phyloP scores from a whole-genome alignment of 2,329 filamentous ascomycete species.

The Laburnicola sp. region DNA sequence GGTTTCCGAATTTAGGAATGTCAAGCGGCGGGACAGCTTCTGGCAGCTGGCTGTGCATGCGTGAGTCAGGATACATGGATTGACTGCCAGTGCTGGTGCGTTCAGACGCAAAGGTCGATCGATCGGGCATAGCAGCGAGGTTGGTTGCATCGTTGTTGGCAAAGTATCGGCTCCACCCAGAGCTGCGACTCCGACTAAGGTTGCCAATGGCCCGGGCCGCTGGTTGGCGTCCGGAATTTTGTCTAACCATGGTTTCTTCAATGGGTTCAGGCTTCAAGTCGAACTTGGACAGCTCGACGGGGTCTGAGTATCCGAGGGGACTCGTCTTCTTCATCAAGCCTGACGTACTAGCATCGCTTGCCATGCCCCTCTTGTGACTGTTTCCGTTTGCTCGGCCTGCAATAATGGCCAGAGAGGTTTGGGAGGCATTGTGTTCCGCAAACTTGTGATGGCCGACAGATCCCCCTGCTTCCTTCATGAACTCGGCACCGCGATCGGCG shows the following conservation, averaged over 20 bases:
- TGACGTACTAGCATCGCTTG: constrained; percentile 63
- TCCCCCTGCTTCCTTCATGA: constrained; percentile 56
- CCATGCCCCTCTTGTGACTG: constrained; percentile 54
- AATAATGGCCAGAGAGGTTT: constrained; percentile 53
- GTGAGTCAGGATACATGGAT: constrained; percentile 56
- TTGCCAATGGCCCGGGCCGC: constrained; percentile 17
- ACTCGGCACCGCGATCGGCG: constrained; percentile 55
- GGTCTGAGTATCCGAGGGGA: constrained; percentile 45
- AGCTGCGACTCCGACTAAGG: constrained; percentile 54
- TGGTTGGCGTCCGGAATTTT: constrained; percentile 38
- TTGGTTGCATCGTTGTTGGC: constrained; percentile 67
- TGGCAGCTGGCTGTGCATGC: constrained; percentile 65
- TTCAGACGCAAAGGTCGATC: constrained; percentile 45
- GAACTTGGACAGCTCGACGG: constrained; percentile 52
- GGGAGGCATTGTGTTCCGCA: constrained; percentile 40
- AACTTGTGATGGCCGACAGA: constrained; percentile 40
- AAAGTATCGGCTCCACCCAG: constrained; percentile 79
- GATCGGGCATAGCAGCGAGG: constrained; percentile 61
- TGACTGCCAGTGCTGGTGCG: constrained; percentile 45
- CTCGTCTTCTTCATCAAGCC: constrained; percentile 61
- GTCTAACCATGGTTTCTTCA: constrained; percentile 39
- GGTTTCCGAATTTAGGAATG: constrained; percentile 56
- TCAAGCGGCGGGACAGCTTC: constrained; percentile 69
- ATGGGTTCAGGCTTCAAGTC: constrained; percentile 43
- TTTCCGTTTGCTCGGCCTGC: constrained; percentile 57